A percentile compares a stretch with the other conserved stretches of the same genome.
These are phyloP conservation scores for Chytriomyces confervae DNA, from an alignment of 192 early-diverging fungal genomes.

Conservation along the genomic window DNA sequence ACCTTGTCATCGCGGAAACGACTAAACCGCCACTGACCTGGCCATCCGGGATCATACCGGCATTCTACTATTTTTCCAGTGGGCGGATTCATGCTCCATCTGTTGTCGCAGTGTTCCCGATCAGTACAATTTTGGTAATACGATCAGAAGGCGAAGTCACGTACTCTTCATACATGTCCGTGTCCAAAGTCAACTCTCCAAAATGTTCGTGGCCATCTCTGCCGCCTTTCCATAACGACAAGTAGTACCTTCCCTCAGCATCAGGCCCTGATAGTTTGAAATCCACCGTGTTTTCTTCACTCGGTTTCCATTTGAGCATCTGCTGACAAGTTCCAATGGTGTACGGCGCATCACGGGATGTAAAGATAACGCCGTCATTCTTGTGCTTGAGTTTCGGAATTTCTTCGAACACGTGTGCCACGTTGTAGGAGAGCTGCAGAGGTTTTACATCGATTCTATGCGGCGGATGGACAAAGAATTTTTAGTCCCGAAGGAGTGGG, in stretches of 20 bases:
- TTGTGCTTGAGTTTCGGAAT: conserved; percentile 70
- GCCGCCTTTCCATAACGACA: conserved; percentile 30
- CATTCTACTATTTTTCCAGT: conserved; percentile 59
- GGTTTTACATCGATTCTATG: conserved; percentile 58
- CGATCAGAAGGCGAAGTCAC: conserved; percentile 1
- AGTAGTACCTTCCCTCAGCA: conserved; percentile 38
- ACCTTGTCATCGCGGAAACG: conserved; percentile 63
- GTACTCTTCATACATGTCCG: conserved; percentile 41
- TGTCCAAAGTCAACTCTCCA: conserved; percentile 45
- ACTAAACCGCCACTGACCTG: conserved; percentile 55
- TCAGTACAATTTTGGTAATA: neutral
- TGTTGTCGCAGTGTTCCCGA: neutral
- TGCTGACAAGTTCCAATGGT: conserved; percentile 58
- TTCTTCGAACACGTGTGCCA: conserved; percentile 61
- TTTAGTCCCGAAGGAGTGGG: conserved; percentile 15
- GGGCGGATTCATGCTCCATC: conserved; percentile 44
- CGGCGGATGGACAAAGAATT: conserved; percentile 53
- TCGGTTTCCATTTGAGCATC: conserved; percentile 72
- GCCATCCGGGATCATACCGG: conserved; percentile 62
- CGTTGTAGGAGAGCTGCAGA: conserved; percentile 54
- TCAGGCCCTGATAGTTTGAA: conserved; percentile 54
- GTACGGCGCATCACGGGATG: conserved; percentile 59
- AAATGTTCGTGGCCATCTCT: conserved; percentile 43
- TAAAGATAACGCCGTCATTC: conserved; percentile 76
- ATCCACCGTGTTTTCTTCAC: conserved; percentile 64